Evolutionary conservation across 1,284 basidiomycete species (phyloP), one percentile per base, ranked within the genome.

Genomic region (Laetiporus sulphureus): DNA sequence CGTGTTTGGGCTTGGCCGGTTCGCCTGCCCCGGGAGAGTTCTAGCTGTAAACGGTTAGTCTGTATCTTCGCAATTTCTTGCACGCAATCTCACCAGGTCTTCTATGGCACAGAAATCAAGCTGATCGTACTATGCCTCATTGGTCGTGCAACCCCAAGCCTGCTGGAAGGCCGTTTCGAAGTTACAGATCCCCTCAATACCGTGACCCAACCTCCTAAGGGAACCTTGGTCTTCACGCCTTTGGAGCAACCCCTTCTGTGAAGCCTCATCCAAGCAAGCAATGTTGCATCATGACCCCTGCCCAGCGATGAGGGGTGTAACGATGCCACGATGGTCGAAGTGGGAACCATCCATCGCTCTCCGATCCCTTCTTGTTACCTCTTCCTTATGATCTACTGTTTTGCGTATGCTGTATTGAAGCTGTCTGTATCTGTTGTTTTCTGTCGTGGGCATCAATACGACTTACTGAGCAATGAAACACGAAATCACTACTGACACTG

Each of bases 101-200:
- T 4, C 36, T 31, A 11, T 15, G 18, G 21, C 16, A 23, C 43
- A 63, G 64, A 66, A 47, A 65, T 66, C 49, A 66, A 66, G 42
- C 58, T 66, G 47, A 60, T 64, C 20, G 54, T 64, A 5, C 48
- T 59, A 42, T 57, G 57, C n/a, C 47, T 66, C 13, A 54, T 65
- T 23, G 49, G 51, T 11, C 54, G 56, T 13, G 49, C 60, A 11
- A 60, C 57, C n/a, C 62, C 62, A 13, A 46, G 48, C 16, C 53
- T 66, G 7, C 55, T 59, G 11, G 61, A 59, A 25, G 54, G 56
- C 41, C 50, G 49, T 27, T 66, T 63, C 51, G 50, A 50, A 31
- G 54, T 66, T 12, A 46, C 60, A 5, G 64, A 66, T 42, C 63
- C 64, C 5, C 52, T 66, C 13, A 66, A 64, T 42, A 55, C 51